A percentile compares a stretch with the other conserved stretches of the same genome.
phyloP scores from a whole-genome alignment of 2,329 filamentous ascomycete genomes.

The Alternaria brassicae region DNA sequence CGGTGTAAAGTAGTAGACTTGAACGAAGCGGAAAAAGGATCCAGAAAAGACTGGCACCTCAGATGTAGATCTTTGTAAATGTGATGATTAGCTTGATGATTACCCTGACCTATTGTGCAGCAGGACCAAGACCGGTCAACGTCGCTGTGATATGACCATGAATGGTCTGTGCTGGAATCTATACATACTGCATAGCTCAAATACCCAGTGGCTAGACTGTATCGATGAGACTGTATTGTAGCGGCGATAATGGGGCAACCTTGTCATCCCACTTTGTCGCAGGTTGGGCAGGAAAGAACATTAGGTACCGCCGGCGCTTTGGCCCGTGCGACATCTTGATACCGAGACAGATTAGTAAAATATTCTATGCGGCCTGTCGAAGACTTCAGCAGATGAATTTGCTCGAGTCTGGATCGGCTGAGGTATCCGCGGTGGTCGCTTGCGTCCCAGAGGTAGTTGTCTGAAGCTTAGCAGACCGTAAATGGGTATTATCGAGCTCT shows the following conservation, averaged over 20 bases:
- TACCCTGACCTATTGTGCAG: background rate
- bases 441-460: background rate
- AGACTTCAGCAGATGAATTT: fast-evolving
- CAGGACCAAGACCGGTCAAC: background rate
- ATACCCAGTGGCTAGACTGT: background rate
- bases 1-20: background rate
- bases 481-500: too few species aligned
- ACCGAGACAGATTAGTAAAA: background rate
- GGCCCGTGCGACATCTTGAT: background rate
- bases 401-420: background rate
- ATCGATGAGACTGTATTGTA: background rate
- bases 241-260: background rate
- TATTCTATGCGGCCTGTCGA: background rate
- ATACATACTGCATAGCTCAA: too few species aligned
- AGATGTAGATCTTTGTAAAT: background rate
- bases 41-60: background rate
- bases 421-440: background rate
- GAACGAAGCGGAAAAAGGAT: background rate
- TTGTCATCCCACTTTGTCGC: background rate
- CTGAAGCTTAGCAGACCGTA: fast-evolving
- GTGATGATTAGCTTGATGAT: background rate
- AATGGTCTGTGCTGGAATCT: too few species aligned
- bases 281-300: background rate
- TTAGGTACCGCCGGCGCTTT: background rate
- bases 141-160: too few species aligned